Percentiles rank a stretch among this genome's conserved stretches.
phyloP scores from a whole-genome alignment of 805 yeast genomes.

The Saccharomycopsis oosterbeekiorum region DNA sequence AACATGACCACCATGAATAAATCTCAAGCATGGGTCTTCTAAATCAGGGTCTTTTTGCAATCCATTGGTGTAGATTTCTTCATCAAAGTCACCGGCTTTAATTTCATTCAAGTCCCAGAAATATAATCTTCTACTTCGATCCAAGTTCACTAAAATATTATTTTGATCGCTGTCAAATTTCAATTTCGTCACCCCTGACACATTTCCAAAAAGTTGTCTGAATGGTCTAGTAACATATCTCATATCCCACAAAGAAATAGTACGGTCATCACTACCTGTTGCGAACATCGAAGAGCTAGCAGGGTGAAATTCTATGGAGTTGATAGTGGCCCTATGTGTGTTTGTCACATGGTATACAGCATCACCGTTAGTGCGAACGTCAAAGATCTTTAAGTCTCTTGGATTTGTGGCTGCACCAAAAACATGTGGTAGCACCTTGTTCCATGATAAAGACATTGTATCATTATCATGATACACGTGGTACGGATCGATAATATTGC shows the following conservation, averaged over 20 bases:
- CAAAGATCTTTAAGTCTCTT: not conserved
- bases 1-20: constrained; percentile 85
- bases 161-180: constrained; percentile 44
- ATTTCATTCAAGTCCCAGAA: constrained; percentile 64
- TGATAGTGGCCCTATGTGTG: constrained; percentile 54
- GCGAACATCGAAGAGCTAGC: constrained; percentile 43
- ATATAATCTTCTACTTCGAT: constrained; percentile 60
- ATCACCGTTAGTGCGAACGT: not conserved
- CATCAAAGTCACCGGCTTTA: constrained; percentile 45
- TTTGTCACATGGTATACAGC: constrained; percentile 41
- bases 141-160: constrained; percentile 44
- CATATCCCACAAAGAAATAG: constrained; percentile 67
- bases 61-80: constrained; percentile 34
- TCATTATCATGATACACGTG: not conserved
- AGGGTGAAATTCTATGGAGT: constrained; percentile 60
- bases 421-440: not conserved
- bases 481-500: not conserved
- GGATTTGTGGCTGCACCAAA: not conserved
- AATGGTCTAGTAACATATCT: constrained; percentile 51
- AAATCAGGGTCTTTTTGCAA: constrained; percentile 39
- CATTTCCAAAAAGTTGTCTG: constrained; percentile 61
- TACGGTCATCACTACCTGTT: constrained; percentile 70
- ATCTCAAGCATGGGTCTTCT: constrained; percentile 67
- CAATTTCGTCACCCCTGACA: constrained; percentile 44
- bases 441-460: not conserved